Percentiles rank a stretch among this genome's conserved stretches.
phyloP scores from a whole-genome alignment of 2,329 filamentous ascomycete genomes.

The Colletotrichum nymphaeae region DNA sequence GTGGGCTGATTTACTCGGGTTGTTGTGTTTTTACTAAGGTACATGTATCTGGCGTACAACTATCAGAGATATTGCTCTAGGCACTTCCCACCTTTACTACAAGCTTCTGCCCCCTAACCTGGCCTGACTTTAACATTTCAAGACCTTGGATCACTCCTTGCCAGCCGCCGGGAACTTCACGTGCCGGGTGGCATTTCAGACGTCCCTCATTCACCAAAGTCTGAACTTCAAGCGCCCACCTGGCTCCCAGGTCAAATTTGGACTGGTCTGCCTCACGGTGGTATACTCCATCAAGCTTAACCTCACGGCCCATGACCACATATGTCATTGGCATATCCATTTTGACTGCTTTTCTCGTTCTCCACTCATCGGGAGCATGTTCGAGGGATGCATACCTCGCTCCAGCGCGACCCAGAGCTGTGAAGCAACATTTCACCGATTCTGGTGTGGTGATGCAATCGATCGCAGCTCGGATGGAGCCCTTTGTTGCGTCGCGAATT shows the following conservation, averaged over 20 bases:
- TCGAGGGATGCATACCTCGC: conserved; percentile 48
- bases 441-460: conserved; percentile 15
- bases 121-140: background rate
- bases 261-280: background rate
- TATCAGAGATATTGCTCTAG: background rate
- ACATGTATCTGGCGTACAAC: background rate
- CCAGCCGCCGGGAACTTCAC: conserved; percentile 3
- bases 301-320: conserved; percentile 26
- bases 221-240: conserved; percentile 34
- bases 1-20: background rate
- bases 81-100: background rate
- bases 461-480: background rate
- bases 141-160: background rate
- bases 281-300: background rate
- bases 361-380: conserved; percentile 35
- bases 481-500: background rate
- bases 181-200: conserved; percentile 15
- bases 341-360: conserved; percentile 39
- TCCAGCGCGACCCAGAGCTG: conserved; percentile 41
- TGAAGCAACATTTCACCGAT: conserved; percentile 39
- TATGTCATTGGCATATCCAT: conserved; percentile 40
- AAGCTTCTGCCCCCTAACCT: conserved; percentile 9
- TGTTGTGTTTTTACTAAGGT: background rate
- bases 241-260: conserved; percentile 6
- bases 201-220: conserved; percentile 9